phyloP scores from a whole-genome alignment of 2,329 filamentous ascomycete species.

The Pseudocercospora cruenta region DNA sequence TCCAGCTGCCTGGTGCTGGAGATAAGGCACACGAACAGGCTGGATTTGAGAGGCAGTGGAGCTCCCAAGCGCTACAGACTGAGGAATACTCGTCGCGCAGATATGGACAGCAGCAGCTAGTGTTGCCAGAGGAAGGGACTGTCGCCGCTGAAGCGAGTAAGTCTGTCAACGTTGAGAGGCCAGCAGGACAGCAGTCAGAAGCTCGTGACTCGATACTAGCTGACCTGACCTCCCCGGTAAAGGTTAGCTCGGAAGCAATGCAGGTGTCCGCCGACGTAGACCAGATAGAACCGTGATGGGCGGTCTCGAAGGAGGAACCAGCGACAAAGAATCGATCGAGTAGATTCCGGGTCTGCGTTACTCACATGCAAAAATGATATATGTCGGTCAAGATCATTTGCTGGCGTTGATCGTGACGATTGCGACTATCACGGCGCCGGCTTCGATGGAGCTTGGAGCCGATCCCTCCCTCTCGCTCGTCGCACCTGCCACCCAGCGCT shows the following conservation, averaged over 20 bases:
- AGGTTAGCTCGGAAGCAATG: neutral
- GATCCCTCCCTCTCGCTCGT: neutral
- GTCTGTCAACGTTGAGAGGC: conserved; percentile 15
- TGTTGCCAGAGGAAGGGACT: neutral
- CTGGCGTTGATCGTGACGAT: neutral
- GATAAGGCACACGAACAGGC: conserved; percentile 9
- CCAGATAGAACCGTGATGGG: neutral
- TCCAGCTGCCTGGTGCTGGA: conserved; percentile 20
- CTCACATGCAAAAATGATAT: neutral
- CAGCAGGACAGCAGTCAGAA: conserved; percentile 18
- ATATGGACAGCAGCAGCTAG: neutral
- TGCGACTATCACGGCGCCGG: neutral
- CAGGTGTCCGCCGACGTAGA: neutral
- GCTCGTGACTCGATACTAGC: conserved; percentile 16
- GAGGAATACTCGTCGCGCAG: neutral
- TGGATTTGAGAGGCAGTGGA: conserved; percentile 17
- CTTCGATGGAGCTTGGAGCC: neutral
- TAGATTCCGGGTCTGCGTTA: neutral
- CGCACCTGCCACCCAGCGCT: neutral
- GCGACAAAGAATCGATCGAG: neutral
- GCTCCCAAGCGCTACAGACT: conserved; percentile 14
- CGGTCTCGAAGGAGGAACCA: neutral
- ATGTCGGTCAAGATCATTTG: neutral
- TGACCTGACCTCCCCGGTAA: neutral
- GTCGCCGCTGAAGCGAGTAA: neutral